Evolutionary conservation across 139 green algal species (phyloP).

Genomic region (Tetradesmus lagerheimii): DNA sequence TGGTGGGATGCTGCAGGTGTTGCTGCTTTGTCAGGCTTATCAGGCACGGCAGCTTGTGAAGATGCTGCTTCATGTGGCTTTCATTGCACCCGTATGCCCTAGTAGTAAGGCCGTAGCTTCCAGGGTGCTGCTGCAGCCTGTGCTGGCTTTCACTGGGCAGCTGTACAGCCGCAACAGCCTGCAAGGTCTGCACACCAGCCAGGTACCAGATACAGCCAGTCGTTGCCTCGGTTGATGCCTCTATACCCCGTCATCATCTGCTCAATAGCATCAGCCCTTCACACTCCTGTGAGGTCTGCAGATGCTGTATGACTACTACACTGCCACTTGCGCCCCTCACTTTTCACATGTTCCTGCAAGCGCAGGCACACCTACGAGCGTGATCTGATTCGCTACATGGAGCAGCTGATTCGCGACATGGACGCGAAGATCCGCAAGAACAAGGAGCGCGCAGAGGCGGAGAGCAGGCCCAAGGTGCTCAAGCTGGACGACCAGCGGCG

Average conservation of each 20-base stretch:
- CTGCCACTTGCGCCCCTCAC: background rate
- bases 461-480: slow-evolving; percentile 69
- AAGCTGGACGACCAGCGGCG: slow-evolving; percentile 66
- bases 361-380: slow-evolving; percentile 80
- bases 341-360: background rate
- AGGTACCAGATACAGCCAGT: background rate
- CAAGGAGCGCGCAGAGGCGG: slow-evolving; percentile 81
- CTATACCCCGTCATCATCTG: too few relatives aligned
- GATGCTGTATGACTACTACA: background rate
- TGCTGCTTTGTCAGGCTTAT: background rate
- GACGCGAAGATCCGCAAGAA: slow-evolving; percentile 86
- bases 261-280: background rate
- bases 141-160: too few relatives aligned
- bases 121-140: too few relatives aligned
- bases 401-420: slow-evolving; percentile 85
- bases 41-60: background rate
- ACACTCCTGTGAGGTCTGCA: background rate
- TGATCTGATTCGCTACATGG: slow-evolving; percentile 76
- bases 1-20: background rate
- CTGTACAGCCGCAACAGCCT: too few relatives aligned
- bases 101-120: background rate
- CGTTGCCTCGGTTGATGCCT: background rate
- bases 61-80: too few relatives aligned
- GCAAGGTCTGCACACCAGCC: background rate
- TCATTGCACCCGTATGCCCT: background rate